Evolutionary conservation across 2,329 filamentous ascomycete species (phyloP).

Genomic region (Akanthomyces dipterigenus): DNA sequence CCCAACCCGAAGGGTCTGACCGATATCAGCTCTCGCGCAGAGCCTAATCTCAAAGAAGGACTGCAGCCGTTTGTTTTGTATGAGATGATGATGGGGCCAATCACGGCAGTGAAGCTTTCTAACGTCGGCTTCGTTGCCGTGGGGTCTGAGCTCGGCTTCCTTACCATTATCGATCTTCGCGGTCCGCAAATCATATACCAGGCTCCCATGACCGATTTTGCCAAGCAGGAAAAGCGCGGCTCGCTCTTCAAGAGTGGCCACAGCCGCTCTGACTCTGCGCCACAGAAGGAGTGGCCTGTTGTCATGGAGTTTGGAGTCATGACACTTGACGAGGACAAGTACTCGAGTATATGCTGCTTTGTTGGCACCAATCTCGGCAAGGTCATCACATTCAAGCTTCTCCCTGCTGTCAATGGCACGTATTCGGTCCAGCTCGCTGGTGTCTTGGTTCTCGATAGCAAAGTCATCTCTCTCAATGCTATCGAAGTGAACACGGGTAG

Average conservation of each 20-base stretch:
- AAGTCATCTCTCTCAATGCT: slow-evolving; percentile 69
- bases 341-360: slow-evolving; percentile 89
- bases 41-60: slow-evolving; percentile 69
- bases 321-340: slow-evolving; percentile 88
- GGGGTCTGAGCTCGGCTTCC: slow-evolving; percentile 73
- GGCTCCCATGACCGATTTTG: slow-evolving; percentile 63
- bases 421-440: slow-evolving; percentile 72
- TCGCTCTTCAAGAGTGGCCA: slow-evolving; percentile 55
- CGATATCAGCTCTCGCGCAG: slow-evolving; percentile 65
- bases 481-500: slow-evolving; percentile 73
- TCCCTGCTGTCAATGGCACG: slow-evolving; percentile 61
- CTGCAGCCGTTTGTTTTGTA: slow-evolving; percentile 74
- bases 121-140: slow-evolving; percentile 87
- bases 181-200: slow-evolving; percentile 80
- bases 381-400: slow-evolving; percentile 81
- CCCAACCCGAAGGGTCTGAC: slow-evolving; percentile 64
- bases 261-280: slow-evolving; percentile 26
- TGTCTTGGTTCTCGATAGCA: slow-evolving; percentile 57
- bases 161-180: slow-evolving; percentile 80
- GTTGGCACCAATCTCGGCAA: slow-evolving; percentile 82
- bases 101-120: slow-evolving; percentile 76
- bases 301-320: slow-evolving; percentile 86
- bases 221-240: slow-evolving; percentile 67
- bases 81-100: slow-evolving; percentile 73
- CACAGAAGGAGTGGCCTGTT: slow-evolving; percentile 65